These are phyloP conservation scores for Hypoxylon rickii DNA, from an alignment of 495 filamentous ascomycete species.

Conservation along the genomic window DNA sequence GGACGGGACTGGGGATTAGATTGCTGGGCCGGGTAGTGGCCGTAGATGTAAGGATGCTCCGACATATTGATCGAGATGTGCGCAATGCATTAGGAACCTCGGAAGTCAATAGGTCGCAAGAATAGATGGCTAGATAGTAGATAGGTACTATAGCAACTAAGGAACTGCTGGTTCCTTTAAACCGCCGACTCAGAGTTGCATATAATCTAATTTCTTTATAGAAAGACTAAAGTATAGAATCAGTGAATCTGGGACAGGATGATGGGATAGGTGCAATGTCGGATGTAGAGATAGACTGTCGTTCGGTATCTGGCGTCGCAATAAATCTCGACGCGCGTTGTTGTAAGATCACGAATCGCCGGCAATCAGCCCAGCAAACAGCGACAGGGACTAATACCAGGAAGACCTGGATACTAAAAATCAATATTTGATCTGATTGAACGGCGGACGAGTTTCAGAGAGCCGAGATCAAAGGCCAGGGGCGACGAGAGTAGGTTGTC, in stretches of 20 bases:
- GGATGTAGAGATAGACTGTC: neutral
- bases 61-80: constrained; percentile 39
- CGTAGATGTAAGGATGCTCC: constrained; percentile 42
- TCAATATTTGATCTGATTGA: too few relatives aligned
- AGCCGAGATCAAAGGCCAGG: neutral
- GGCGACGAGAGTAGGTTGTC: neutral
- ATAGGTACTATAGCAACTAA: neutral
- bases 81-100: constrained; percentile 22
- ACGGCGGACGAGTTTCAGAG: neutral
- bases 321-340: neutral
- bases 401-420: too few relatives aligned
- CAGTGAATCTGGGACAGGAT: neutral
- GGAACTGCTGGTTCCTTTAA: neutral
- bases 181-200: neutral
- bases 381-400: neutral
- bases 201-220: neutral
- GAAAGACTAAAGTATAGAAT: neutral
- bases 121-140: neutral
- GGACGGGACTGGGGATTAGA: constrained; percentile 22
- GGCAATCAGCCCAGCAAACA: neutral
- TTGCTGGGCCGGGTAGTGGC: constrained; percentile 40
- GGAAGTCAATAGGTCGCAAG: too few relatives aligned
- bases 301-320: neutral
- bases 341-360: neutral
- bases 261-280: neutral